Percentiles rank a stretch among this genome's conserved stretches.
Conservation (phyloP, 2,329 filamentous ascomycete genomes). For the Ascochyta pisi region DNA sequence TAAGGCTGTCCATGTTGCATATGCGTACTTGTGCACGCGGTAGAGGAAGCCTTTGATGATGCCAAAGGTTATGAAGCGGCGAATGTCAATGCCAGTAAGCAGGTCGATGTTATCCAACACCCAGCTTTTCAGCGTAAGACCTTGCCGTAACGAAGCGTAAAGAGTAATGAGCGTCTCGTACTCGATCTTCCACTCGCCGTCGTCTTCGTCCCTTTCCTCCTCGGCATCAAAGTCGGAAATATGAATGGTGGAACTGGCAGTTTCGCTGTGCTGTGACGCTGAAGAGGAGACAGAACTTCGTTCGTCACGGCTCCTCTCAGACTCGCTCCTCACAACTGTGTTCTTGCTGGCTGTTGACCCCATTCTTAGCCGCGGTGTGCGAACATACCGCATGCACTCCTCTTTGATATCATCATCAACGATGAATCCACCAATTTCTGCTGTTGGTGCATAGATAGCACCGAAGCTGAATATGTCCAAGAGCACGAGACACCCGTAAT, state of each 20-base stretch:
- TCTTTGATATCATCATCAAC: slow-evolving; percentile 77
- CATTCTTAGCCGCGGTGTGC: slow-evolving; percentile 49
- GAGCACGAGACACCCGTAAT: slow-evolving; percentile 89
- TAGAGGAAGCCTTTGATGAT: slow-evolving; percentile 95
- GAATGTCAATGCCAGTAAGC: slow-evolving; percentile 80
- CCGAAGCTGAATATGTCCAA: slow-evolving; percentile 95
- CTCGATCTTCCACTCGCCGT: slow-evolving; percentile 26
- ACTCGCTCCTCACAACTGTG: slow-evolving; percentile 23
- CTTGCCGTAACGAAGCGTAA: slow-evolving; percentile 84
- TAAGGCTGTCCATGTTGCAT: slow-evolving; percentile 54
- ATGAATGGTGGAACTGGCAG: slow-evolving; percentile 22
- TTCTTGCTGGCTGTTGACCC: slow-evolving; percentile 21
- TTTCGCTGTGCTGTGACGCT: slow-evolving; percentile 26
- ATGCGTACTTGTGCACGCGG: slow-evolving; percentile 88
- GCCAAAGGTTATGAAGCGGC: slow-evolving; percentile 92
- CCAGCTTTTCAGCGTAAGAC: slow-evolving; percentile 87
- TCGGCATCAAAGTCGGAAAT: slow-evolving; percentile 22
- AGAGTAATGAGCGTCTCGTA: slow-evolving; percentile 71
- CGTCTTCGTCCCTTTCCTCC: slow-evolving; percentile 19
- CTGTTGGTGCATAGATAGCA: slow-evolving; percentile 85
- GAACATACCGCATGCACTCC: slow-evolving; percentile 85
- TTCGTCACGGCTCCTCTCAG: slow-evolving; percentile 28
- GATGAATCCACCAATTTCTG: slow-evolving; percentile 80
- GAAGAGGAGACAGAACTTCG: slow-evolving; percentile 34
- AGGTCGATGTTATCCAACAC: slow-evolving; percentile 75